Conservation (phyloP, 345 rosid species). For the Salix caprea region DNA sequence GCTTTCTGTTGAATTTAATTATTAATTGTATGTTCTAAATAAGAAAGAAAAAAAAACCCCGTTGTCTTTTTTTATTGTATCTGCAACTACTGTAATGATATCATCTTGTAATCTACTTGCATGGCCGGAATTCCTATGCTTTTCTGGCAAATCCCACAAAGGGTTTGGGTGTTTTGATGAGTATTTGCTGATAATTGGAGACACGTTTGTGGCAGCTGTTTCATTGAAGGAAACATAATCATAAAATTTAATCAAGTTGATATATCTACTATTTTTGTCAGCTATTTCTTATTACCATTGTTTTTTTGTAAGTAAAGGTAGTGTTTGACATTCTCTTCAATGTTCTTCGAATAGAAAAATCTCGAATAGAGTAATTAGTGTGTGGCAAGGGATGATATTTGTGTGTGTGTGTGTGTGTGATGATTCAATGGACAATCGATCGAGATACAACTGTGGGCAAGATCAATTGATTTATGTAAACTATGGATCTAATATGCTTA, state of each 20-base stretch:
- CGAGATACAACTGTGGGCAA: background rate
- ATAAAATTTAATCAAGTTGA: background rate
- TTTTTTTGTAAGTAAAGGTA: background rate
- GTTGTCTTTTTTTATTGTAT: background rate
- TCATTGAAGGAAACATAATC: slow-evolving; percentile 22
- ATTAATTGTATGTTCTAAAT: background rate
- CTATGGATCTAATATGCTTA: background rate
- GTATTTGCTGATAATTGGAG: slow-evolving; percentile 28
- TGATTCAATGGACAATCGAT: background rate
- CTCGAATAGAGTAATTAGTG: background rate
- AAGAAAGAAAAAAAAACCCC: rapidly evolving
- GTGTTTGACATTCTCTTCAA: background rate
- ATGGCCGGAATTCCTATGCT: background rate
- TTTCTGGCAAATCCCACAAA: slow-evolving; percentile 13
- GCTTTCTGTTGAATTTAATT: background rate
- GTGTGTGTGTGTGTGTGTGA: background rate
- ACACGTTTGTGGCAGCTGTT: slow-evolving; percentile 42
- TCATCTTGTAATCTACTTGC: background rate
- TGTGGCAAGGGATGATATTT: background rate
- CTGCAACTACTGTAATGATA: background rate
- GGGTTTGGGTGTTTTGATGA: background rate
- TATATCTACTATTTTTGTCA: background rate
- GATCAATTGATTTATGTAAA: too few species aligned
- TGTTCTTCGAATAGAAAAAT: background rate
- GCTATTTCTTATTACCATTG: background rate